Percentiles rank a stretch among this genome's conserved stretches.
Conservation (phyloP, 306 rosid genomes). For the Lablab purpureus region DNA sequence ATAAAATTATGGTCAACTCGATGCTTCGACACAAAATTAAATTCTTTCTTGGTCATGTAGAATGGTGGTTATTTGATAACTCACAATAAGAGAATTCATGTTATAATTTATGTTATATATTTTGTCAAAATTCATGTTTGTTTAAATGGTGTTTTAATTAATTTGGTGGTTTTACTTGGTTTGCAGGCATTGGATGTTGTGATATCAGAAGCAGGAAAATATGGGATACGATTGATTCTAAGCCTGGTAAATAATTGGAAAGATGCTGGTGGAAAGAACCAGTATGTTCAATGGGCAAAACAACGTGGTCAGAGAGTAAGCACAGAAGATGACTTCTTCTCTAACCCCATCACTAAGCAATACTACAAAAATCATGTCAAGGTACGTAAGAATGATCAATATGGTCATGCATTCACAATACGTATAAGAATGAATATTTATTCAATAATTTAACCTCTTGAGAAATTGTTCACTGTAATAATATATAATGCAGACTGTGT, state of each 20-base stretch:
- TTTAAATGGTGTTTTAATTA: too few relatives aligned
- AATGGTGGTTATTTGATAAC: background rate
- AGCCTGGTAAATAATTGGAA: slow-evolving; percentile 41
- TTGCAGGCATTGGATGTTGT: slow-evolving; percentile 43
- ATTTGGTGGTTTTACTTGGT: background rate
- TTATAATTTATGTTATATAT: too few relatives aligned
- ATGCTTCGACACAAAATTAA: too few relatives aligned
- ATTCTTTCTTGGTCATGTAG: too few relatives aligned
- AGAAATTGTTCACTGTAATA: too few relatives aligned
- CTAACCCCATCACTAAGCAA: slow-evolving; percentile 13
- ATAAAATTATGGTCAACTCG: too few relatives aligned
- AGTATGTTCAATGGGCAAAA: slow-evolving; percentile 35
- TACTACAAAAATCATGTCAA: slow-evolving; percentile 42
- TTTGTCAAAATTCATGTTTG: too few relatives aligned
- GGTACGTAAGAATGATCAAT: background rate
- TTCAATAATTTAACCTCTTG: too few relatives aligned
- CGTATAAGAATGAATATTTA: too few relatives aligned
- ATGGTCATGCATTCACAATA: too few relatives aligned
- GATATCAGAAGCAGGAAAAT: slow-evolving; percentile 43
- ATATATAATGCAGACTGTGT: slow-evolving; percentile 2
- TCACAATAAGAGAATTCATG: too few relatives aligned
- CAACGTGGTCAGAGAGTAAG: background rate
- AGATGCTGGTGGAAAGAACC: slow-evolving; percentile 27
- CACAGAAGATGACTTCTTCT: slow-evolving; percentile 33
- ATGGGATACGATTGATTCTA: slow-evolving; percentile 23